Evolutionary conservation across 2,329 filamentous ascomycete genomes (phyloP).

Genomic region (Teratosphaeria destructans): DNA sequence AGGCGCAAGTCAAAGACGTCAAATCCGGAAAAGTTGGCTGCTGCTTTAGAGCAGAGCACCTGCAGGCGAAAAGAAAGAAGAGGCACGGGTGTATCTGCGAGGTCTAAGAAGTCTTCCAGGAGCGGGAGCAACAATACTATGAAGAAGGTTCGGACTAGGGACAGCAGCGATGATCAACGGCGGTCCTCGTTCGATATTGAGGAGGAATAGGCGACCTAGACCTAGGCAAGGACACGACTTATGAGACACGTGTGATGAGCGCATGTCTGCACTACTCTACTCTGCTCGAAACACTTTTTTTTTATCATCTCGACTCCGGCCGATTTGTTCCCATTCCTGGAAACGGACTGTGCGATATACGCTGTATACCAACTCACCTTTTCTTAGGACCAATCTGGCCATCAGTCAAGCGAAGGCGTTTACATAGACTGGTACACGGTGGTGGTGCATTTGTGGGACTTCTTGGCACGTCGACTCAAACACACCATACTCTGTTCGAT

Average conservation of each 20-base stretch:
- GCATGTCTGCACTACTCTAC: background rate
- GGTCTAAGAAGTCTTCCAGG: conserved; percentile 32
- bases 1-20: conserved; percentile 18
- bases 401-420: background rate
- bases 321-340: background rate
- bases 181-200: background rate
- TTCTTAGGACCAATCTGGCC: background rate
- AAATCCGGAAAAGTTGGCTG: background rate
- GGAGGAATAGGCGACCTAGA: background rate
- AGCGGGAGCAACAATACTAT: conserved; percentile 42
- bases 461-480: background rate
- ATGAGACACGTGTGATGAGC: background rate
- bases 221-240: background rate
- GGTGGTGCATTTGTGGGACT: background rate
- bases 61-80: conserved; percentile 14
- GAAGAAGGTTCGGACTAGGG: conserved; percentile 31
- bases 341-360: background rate
- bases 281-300: background rate
- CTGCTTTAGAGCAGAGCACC: background rate
- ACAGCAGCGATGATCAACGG: conserved; percentile 5
- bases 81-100: conserved; percentile 20
- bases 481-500: background rate
- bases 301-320: background rate
- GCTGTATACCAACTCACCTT: background rate
- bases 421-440: background rate